Evolutionary conservation across 306 rosid species (phyloP).

Genomic region (Rosa persica): DNA sequence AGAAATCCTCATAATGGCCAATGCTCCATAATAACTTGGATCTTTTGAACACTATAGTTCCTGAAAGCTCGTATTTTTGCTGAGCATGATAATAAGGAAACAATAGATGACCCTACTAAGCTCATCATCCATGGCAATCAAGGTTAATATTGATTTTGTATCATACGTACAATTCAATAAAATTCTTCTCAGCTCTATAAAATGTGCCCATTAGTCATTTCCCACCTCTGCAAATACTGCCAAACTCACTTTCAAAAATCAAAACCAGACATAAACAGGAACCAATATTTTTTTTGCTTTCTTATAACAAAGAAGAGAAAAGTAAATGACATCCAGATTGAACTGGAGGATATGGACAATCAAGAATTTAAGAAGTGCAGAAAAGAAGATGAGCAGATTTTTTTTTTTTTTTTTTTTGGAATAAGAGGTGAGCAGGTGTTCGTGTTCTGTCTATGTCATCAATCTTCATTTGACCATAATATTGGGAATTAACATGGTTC

Average conservation of each 20-base stretch:
- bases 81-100: conserved; percentile 1
- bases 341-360: background rate
- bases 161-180: background rate
- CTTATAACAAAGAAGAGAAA: background rate
- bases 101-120: conserved; percentile 17
- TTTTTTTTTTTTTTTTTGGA: background rate
- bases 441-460: conserved; percentile 11
- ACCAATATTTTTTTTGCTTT: background rate
- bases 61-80: conserved; percentile 5
- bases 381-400: background rate
- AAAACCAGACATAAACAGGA: conserved; percentile 7
- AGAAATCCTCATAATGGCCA: conserved; percentile 3
- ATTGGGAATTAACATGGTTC: conserved; percentile 18
- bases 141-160: background rate
- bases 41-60: background rate
- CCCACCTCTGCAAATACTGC: conserved; percentile 18
- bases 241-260: conserved; percentile 13
- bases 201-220: conserved; percentile 11
- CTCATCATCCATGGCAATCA: conserved; percentile 9
- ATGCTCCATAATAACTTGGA: background rate
- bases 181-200: background rate
- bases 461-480: conserved; percentile 20
- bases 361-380: background rate
- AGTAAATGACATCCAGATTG: background rate
- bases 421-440: background rate